A percentile compares a stretch with the other conserved stretches of the same genome.
Conservation (phyloP, 1,284 basidiomycete species). For the Cerrena zonata region DNA sequence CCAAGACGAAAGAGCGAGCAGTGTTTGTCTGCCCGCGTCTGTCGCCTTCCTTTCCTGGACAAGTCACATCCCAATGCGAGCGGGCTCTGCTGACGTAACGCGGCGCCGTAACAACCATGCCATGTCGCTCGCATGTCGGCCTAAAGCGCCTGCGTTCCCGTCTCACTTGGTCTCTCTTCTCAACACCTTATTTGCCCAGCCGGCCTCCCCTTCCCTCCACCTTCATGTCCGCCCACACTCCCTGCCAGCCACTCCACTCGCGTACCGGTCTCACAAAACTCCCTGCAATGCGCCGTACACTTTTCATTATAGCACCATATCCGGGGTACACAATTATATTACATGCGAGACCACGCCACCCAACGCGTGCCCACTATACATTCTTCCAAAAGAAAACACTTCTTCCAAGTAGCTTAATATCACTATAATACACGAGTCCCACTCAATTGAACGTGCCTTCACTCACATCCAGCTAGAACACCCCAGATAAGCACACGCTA, state of each 20-base stretch:
- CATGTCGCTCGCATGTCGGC: background rate
- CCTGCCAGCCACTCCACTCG: background rate
- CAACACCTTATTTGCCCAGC: no score
- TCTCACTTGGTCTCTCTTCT: background rate
- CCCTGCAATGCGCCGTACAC: background rate
- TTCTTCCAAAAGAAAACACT: background rate
- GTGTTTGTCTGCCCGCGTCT: background rate
- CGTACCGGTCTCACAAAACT: no score
- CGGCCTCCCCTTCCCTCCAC: background rate
- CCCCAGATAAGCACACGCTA: no score
- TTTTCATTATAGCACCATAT: background rate
- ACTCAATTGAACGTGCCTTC: slow-evolving; percentile 22
- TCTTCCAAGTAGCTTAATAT: background rate
- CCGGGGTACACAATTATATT: background rate
- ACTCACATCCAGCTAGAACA: slow-evolving; percentile 22
- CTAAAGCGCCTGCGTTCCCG: background rate
- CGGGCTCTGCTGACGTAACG: background rate
- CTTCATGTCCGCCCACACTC: background rate
- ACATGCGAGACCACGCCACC: background rate
- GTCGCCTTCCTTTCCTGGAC: background rate
- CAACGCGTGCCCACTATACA: background rate
- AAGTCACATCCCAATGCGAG: background rate
- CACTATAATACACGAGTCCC: background rate
- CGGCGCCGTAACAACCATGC: background rate
- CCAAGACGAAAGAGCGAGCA: no score